Evolutionary conservation across 768 basidiomycete genomes (phyloP), one percentile per base, ranked within the genome.

Genomic region (Lentinus brumalis): DNA sequence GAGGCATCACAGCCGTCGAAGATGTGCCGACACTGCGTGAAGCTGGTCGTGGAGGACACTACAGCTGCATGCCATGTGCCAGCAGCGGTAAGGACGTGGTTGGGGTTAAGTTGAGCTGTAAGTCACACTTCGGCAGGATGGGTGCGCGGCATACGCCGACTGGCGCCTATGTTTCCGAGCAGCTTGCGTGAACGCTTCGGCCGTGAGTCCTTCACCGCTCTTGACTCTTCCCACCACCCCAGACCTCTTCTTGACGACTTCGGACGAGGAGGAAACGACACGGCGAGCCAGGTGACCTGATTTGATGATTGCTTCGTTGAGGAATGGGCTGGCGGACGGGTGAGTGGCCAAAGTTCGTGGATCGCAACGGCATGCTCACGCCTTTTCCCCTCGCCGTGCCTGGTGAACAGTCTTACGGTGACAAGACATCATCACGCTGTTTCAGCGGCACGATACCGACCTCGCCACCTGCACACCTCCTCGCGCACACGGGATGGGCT

Each of bases 251-350:
- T 56, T 9, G 4, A 41, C 47, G 39, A 40, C 47, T 6, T 29
- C 35, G 21, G 47, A 42, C 29, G 47, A 50, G 10, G 4, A 41
- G 53, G 38, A 47, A n/a, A 45, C 35, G 50, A 29, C 47, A 21
- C 41, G 52, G 31, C 29, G 18, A 35, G 42, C 50, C 4, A 3
- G 46, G 46, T 12, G 30, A 31, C 38, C n/a, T 29, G 45, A 41
- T 65, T 67, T 66, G 18, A 82, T 81, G 81, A 73, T 82, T 63
- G 69, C 69, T 51, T 71, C 72, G 60, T 62, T 76, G 18, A 74
- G 70, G 56, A 71, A 79, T 77, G 78, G 69, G 59, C 57, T 74
- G 63, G 64, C 73, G 68, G 74, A 75, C 57, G 75, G 79, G 80
- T 71, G 38, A n/a, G 72, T 71, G n/a, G 32, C 5, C 14, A 6